Evolutionary conservation across 345 rosid genomes (phyloP), one percentile per base, ranked within the genome.

Genomic region (Brassica juncea): DNA sequence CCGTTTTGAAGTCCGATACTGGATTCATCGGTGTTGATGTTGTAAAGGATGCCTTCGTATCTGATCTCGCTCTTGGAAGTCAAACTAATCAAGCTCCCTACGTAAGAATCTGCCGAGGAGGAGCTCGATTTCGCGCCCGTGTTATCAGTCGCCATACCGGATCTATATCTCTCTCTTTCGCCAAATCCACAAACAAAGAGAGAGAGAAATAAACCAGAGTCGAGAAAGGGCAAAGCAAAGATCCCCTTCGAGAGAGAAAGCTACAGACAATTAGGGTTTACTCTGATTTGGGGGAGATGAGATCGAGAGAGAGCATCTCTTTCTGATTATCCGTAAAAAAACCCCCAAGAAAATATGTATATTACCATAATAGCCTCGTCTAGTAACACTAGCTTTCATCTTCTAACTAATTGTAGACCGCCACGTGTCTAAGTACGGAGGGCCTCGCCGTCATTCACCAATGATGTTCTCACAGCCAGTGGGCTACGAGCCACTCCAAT

Each of bases 1-100:
- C 99, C 99, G 75, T 88, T 92, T 84, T 87, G 89, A 66, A 94
- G 84, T 27, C 97, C 99, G 74, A 94, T 94, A 80, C 95, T 94
- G 85, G 99, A 94, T 82, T 92, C 99, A 9, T 94, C 97, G 2
- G 99, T 88, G 84, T 90, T 91, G 85, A 94, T 94, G 67, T 92
- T 92, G 87, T 87, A 92, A 7, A 94, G 95, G 75, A 92, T 78
- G 19, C 99, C 97, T 81, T 94, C 99, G 76, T 94, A 94, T 86
- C 97, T 87, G 90, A 94, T 92, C 88, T 94, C 97, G 77, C 97
- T 89, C 89, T 92, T 94, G 5, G 98, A 94, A 10, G 98, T 94
- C 87, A 94, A 84, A 82, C 97, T 94, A 54, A 92, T 94, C 90
- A 91, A 88, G 89, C 98, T 94, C 77, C 98, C 98, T 37, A 94